Evolutionary conservation across 257 asterid species (phyloP).

Genomic region (Marsdenia floribunda): DNA sequence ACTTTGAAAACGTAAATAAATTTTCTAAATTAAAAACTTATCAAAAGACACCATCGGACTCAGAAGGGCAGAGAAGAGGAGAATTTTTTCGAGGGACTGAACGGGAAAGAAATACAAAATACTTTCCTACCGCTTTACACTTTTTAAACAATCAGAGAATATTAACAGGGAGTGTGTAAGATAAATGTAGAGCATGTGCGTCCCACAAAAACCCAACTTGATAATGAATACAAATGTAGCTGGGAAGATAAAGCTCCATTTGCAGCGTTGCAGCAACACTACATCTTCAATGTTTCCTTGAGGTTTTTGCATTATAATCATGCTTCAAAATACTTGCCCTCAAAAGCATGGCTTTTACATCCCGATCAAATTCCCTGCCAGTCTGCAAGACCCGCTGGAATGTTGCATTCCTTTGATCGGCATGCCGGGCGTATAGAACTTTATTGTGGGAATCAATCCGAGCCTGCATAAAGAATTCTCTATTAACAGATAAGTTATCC

Average conservation of each 20-base stretch:
- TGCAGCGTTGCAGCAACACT: background rate
- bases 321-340: slow-evolving; percentile 87
- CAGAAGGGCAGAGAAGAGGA: too few relatives aligned
- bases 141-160: background rate
- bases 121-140: background rate
- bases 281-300: slow-evolving; percentile 47
- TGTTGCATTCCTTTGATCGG: slow-evolving; percentile 91
- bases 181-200: background rate
- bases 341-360: slow-evolving; percentile 77
- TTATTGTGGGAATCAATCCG: slow-evolving; percentile 94
- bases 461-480: slow-evolving; percentile 51
- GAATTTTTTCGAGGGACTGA: too few relatives aligned
- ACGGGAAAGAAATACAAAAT: background rate
- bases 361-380: slow-evolving; percentile 72
- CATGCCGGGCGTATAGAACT: slow-evolving; percentile 90
- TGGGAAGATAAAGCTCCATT: background rate
- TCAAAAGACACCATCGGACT: too few relatives aligned
- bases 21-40: too few relatives aligned
- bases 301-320: slow-evolving; percentile 42
- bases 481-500: background rate
- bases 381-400: slow-evolving; percentile 85
- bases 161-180: slow-evolving; percentile 1
- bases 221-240: background rate
- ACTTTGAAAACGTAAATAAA: too few relatives aligned
- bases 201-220: background rate